Conservation (phyloP, 768 basidiomycete genomes). For the Phanerodontia chrysosporium region DNA sequence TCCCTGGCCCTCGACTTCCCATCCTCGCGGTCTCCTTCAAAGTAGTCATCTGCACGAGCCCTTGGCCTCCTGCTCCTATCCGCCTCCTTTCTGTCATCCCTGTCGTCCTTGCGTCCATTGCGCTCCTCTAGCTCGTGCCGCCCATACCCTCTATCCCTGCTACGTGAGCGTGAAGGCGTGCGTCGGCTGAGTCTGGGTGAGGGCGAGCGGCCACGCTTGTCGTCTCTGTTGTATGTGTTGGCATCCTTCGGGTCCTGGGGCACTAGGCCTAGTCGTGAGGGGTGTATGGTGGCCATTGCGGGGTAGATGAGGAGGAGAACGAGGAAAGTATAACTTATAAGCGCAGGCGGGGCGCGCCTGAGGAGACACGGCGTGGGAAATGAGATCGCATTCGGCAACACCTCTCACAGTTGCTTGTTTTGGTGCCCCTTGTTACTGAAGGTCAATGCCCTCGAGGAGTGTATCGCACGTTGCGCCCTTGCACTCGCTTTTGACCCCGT, state of each 20-base stretch:
- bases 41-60: slow-evolving; percentile 33
- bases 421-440: neutral
- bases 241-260: slow-evolving; percentile 36
- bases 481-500: neutral
- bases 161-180: neutral
- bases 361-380: neutral
- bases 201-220: slow-evolving; percentile 38
- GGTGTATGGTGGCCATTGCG: slow-evolving; percentile 69
- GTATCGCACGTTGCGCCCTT: neutral
- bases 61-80: slow-evolving; percentile 17
- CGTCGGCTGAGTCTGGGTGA: slow-evolving; percentile 27
- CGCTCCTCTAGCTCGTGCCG: slow-evolving; percentile 10
- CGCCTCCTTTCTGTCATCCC: slow-evolving; percentile 11
- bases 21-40: slow-evolving; percentile 16
- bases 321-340: neutral
- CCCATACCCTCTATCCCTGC: neutral
- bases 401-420: neutral
- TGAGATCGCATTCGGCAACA: neutral
- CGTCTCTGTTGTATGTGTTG: neutral
- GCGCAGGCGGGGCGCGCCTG: neutral
- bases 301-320: neutral
- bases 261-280: slow-evolving; percentile 65
- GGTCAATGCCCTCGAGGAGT: neutral
- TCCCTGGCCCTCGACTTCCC: slow-evolving; percentile 15
- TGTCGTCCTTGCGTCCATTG: slow-evolving; percentile 12